phyloP scores from a whole-genome alignment of 305 asterid species.

The Fraxinus sp. region DNA sequence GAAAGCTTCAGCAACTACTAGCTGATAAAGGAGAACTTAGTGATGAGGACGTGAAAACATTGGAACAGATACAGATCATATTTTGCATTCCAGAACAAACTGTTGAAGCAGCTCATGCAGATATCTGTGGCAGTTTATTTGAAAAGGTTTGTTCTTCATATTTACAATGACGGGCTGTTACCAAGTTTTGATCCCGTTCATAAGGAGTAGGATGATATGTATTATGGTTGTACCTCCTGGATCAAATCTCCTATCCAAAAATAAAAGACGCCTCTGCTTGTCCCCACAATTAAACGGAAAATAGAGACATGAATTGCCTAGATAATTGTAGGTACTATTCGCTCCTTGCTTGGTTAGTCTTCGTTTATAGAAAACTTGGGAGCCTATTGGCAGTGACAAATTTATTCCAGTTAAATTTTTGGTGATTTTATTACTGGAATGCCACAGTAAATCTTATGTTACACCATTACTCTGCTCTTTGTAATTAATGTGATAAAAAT shows the following conservation, averaged over 20 bases:
- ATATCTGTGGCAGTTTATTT: constrained; percentile 87
- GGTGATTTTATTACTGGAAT: neutral
- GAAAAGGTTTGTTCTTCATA: constrained; percentile 58
- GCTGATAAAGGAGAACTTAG: constrained; percentile 78
- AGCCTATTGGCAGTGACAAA: neutral
- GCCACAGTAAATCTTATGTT: neutral
- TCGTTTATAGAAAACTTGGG: neutral
- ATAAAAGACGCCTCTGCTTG: neutral
- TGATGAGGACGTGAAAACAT: constrained; percentile 70
- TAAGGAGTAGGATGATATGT: constrained; percentile 1
- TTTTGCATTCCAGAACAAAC: constrained; percentile 88
- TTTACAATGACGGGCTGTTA: neutral
- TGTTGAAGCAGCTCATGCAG: constrained; percentile 85
- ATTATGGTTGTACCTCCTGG: neutral
- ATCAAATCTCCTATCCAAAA: neutral
- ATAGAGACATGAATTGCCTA: neutral
- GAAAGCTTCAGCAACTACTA: constrained; percentile 77
- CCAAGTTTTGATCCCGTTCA: constrained; percentile 9
- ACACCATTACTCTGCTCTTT: neutral
- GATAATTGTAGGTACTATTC: neutral
- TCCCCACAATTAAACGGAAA: neutral
- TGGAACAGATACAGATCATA: constrained; percentile 82
- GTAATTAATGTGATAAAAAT: neutral
- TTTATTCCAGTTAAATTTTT: neutral
- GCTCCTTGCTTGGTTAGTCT: neutral